phyloP scores from a whole-genome alignment of 805 yeast species.

The Wickerhamomyces queroliae region DNA sequence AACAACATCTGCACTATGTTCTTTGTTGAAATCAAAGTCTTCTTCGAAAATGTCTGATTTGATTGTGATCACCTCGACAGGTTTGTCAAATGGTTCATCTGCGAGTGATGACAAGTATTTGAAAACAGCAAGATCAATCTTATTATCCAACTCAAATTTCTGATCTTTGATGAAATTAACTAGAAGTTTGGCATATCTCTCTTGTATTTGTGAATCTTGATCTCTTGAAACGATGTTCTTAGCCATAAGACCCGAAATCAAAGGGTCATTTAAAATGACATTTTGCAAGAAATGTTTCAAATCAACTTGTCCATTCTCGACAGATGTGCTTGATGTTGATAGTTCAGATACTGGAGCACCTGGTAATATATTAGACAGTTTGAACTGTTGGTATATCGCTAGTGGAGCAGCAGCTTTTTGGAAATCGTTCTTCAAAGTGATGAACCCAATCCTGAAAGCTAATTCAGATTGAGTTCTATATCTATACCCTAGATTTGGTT shows the following conservation, averaged over 20 bases:
- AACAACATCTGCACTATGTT: constrained; percentile 6
- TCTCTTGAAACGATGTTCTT: constrained; percentile 14
- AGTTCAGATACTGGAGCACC: constrained; percentile 2
- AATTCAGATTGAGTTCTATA: constrained; percentile 20
- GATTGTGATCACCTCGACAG: constrained; percentile 3
- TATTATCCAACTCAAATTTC: constrained; percentile 3
- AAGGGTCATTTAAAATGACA: constrained; percentile 2
- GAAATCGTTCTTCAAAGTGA: constrained; percentile 6
- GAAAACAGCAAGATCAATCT: constrained; percentile 11
- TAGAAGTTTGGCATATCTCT: constrained; percentile 10
- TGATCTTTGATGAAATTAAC: constrained; percentile 9
- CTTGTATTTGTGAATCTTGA: constrained; percentile 11
- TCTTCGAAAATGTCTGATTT: constrained; percentile 13
- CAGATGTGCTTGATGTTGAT: background rate
- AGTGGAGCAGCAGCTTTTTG: constrained; percentile 9
- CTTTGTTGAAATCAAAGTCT: constrained; percentile 6
- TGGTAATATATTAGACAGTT: constrained; percentile 4
- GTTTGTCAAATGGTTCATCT: background rate
- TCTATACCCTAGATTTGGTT: constrained; percentile 12
- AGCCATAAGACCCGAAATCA: constrained; percentile 3
- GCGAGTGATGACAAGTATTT: constrained; percentile 5
- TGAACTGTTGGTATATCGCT: constrained; percentile 17
- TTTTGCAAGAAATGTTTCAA: constrained; percentile 10
- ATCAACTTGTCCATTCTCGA: background rate
- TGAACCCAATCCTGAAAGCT: constrained; percentile 11